phyloP scores from a whole-genome alignment of 1,139 yeast species.

The Schwanniomyces etchellsii region DNA sequence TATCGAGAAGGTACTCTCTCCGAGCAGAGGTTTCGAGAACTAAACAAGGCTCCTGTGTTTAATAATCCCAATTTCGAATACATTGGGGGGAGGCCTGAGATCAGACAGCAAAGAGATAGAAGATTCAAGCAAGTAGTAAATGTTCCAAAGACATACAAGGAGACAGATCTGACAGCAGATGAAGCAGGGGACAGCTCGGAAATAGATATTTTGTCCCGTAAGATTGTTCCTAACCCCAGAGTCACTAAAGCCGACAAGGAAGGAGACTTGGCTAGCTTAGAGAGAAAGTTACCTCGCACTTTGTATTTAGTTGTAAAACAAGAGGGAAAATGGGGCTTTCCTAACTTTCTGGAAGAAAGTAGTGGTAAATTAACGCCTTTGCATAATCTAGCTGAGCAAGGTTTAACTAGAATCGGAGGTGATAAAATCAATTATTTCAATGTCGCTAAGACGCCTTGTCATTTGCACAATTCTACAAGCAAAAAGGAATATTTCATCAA shows the following conservation, averaged over 20 bases:
- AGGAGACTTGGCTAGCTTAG: slow-evolving; percentile 62
- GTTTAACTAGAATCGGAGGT: slow-evolving; percentile 71
- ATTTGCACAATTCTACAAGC: slow-evolving; percentile 35
- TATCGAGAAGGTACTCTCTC: slow-evolving; percentile 87
- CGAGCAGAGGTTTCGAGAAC: slow-evolving; percentile 72
- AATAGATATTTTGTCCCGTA: slow-evolving; percentile 56
- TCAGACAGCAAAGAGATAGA: slow-evolving; percentile 85
- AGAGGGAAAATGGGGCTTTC: slow-evolving; percentile 64
- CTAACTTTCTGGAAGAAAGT: slow-evolving; percentile 48
- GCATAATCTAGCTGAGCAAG: slow-evolving; percentile 71
- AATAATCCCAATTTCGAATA: slow-evolving; percentile 72
- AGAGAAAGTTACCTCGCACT: slow-evolving; percentile 74
- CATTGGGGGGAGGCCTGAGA: slow-evolving; percentile 79
- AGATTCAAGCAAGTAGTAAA: slow-evolving; percentile 70
- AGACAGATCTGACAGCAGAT: slow-evolving; percentile 32
- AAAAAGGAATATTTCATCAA: slow-evolving; percentile 67
- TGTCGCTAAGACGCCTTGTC: slow-evolving; percentile 85
- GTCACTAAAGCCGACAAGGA: slow-evolving; percentile 67
- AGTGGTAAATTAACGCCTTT: slow-evolving; percentile 38
- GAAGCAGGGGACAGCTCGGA: slow-evolving; percentile 23
- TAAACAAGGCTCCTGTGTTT: slow-evolving; percentile 71
- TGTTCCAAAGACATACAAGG: slow-evolving; percentile 56
- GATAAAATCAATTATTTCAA: slow-evolving; percentile 76
- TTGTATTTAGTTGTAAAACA: slow-evolving; percentile 63
- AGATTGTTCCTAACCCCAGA: slow-evolving; percentile 68